Evolutionary conservation across 2,329 filamentous ascomycete species (phyloP), one percentile per base, ranked within the genome.

Genomic region (Phaeophleospora eucalypticola): DNA sequence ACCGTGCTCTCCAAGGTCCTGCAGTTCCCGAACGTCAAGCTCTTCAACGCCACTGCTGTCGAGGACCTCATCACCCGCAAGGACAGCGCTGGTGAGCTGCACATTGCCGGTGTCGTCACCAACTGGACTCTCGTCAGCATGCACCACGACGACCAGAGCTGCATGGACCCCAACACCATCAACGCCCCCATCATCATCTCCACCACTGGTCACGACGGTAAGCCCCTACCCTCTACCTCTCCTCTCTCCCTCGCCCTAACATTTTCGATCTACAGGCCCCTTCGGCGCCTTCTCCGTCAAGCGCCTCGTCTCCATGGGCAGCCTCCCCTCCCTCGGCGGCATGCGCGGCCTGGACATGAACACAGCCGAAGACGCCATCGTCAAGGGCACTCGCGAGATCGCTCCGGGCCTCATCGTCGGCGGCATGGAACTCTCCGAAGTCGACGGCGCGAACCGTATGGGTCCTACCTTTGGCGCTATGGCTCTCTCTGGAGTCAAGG

Each of bases 161-260:
- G 89, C 84, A 95, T 95, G 89, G 90, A 95, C 68, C 89, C 89
- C 58, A 95, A 93, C 80, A 95, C 89, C 62, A 95, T 95, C 79
- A 95, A 95, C 65, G 88, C 89, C 0, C 89, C 89, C 1, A 70
- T 95, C 49, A 76, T 95, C 64, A 86, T 96, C 73, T 89, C 84
- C 48, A 95, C 89, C 18, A 95, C 89, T 0, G 90, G 89, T 41
- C 89, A 96, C 62, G 89, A 96, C 57, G 90, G 81, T 38, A 48
- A 37, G 45, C 33, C 19, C 4, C 21, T 41, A 29, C 29, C 2
- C 38, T 29, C 38, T 20, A 17, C 4, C 17, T 10, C 17, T 12
- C 18, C 9, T 9, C 6, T 4, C 8, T 16, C 20, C 12, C 17
- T 16, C 4, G n/a, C 34, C 15, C 47, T 51, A 43, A 51, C 36